phyloP scores from a whole-genome alignment of 2,329 filamentous ascomycete genomes.

The Clonostachys sp. region DNA sequence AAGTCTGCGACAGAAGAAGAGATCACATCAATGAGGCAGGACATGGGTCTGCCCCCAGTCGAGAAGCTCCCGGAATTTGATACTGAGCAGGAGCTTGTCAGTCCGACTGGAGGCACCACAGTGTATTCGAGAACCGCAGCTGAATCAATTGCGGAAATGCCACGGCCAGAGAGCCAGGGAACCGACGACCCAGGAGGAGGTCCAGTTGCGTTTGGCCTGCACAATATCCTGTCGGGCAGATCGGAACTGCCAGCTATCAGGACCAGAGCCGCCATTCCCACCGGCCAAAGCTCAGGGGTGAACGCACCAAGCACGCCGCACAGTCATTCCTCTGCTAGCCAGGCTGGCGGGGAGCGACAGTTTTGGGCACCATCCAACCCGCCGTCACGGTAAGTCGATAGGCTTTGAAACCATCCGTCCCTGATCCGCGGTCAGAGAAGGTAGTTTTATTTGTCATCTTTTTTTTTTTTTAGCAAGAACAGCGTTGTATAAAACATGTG shows the following conservation, averaged over 20 bases:
- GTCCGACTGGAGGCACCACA: no score
- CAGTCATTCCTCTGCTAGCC: constrained; percentile 1
- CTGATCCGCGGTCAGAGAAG: no score
- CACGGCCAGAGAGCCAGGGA: not conserved
- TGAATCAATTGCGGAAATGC: no score
- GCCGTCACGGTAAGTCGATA: not conserved
- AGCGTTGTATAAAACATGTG: no score
- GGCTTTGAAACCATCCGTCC: not conserved
- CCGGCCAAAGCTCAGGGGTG: not conserved
- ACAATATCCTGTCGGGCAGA: not conserved
- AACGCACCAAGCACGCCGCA: not conserved
- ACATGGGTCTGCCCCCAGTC: constrained; percentile 7
- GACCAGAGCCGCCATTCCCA: not conserved
- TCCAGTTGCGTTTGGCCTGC: not conserved
- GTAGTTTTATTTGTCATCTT: no score
- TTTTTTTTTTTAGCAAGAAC: no score
- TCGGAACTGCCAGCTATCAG: not conserved
- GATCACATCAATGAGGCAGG: constrained; percentile 19
- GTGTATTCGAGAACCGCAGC: no score
- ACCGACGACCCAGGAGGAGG: not conserved
- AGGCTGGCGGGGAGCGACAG: not conserved
- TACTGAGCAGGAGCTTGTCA: no score
- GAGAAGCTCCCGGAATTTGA: no score
- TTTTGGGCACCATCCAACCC: not conserved
- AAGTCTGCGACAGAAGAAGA: constrained; percentile 75